Base-by-base conservation (phyloP, 164 flowering plant genomes). In the Brasenia schreberi region DNA sequence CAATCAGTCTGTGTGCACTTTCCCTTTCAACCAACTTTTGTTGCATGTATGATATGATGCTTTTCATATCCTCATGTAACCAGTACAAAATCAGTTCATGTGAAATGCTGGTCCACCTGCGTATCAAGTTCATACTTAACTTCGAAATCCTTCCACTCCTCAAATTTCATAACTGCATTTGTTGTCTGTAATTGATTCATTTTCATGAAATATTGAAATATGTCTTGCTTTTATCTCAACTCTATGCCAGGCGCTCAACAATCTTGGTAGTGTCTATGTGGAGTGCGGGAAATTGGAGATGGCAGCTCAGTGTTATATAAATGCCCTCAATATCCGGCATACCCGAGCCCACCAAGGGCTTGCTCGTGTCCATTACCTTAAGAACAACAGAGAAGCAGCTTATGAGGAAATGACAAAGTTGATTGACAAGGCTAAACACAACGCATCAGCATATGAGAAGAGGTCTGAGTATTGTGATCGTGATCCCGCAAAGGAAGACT, bases 331-430 rank as follows among this genome's bases (percentile, higher is more conserved):
- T 68, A 85, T 94, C 68, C 77, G 92, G 73, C 99, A 94, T 59
- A 94, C 97, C 18, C 82, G 97, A 68, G 99, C 97, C 16, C 99
- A 94, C 78, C 99, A 94, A 71, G 99, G 99, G 53, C 88, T 94
- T 73, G 99, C 99, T 43, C 86, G 99, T 63, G 99, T 94, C 19
- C 88, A 88, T 81, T 89, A 62, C 75, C 87, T 94, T 9, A 81
- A 78, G 72, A 83, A 85, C 67, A 89, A 91, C 43, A 84, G 80
- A 67, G 70, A 70, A 66, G 93, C 93, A 64, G 99, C 99, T 4
- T 94, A 88, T 61, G 83, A 82, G 14, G 97, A 94, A 77, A 94
- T 94, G 97, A 88, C 97, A 6, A 82, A 83, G 76, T 83, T 94
- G 73, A 94, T 94, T 60, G 88, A 83, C 64, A 94, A 88, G 81